Conservation (phyloP, 164 flowering plant species). For the Magnolia changhungtana region DNA sequence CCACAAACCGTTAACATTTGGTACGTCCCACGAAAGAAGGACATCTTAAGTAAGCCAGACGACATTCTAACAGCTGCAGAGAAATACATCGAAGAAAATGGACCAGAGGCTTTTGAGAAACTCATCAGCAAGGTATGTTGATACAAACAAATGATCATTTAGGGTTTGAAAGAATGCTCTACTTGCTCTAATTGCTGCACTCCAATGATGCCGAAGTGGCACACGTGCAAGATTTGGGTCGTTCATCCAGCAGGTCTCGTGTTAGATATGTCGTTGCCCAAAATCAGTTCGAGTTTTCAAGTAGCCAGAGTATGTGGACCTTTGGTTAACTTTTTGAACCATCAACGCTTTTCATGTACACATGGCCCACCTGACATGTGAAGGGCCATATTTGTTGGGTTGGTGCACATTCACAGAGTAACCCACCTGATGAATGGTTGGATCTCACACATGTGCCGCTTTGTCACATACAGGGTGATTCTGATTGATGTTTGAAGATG, state of each 20-base stretch:
- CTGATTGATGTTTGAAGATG: too few relatives aligned
- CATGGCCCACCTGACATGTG: not conserved
- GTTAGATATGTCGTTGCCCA: not conserved
- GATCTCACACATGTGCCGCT: too few relatives aligned
- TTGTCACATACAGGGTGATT: too few relatives aligned
- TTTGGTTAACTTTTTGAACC: not conserved
- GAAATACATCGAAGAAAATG: slow-evolving; percentile 70
- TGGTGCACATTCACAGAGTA: too few relatives aligned
- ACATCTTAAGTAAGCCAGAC: slow-evolving; percentile 48
- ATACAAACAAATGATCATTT: not conserved
- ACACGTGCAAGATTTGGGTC: not conserved
- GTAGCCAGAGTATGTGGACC: not conserved
- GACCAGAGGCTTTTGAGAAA: slow-evolving; percentile 72
- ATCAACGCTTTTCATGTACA: not conserved
- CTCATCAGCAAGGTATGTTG: slow-evolving; percentile 50
- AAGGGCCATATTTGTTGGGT: too few relatives aligned
- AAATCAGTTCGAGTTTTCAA: not conserved
- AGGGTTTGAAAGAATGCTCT: not conserved
- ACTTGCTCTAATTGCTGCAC: not conserved
- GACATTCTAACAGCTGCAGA: slow-evolving; percentile 75
- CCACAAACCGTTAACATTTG: slow-evolving; percentile 50
- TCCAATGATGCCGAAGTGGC: not conserved
- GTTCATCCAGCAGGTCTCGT: not conserved
- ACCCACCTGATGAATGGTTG: too few relatives aligned
- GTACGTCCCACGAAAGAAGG: slow-evolving; percentile 66